Percentiles rank a stretch among this genome's conserved stretches.
phyloP scores from a whole-genome alignment of 1,139 yeast genomes.

The Hanseniaspora sp. region DNA sequence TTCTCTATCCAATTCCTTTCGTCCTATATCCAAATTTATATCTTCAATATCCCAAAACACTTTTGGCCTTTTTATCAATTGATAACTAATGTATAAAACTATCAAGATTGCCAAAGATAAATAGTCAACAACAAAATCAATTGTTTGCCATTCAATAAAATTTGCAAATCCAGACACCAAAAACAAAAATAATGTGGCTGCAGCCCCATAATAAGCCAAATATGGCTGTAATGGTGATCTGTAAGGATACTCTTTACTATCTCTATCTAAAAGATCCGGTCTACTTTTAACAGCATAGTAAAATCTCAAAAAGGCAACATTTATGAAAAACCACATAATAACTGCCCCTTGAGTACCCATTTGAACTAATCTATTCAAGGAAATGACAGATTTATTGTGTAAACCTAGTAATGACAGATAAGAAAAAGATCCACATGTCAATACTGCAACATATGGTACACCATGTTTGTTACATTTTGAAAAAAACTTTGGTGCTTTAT shows the following conservation, averaged over 20 bases:
- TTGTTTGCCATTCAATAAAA: slow-evolving; percentile 55
- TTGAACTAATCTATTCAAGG: slow-evolving; percentile 56
- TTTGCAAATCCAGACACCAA: slow-evolving; percentile 54
- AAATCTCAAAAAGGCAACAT: slow-evolving; percentile 60
- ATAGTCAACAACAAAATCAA: slow-evolving; percentile 57
- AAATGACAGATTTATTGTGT: slow-evolving; percentile 46
- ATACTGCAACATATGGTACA: slow-evolving; percentile 62
- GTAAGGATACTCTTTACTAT: slow-evolving; percentile 59
- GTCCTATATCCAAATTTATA: slow-evolving; percentile 66
- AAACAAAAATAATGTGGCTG: slow-evolving; percentile 41
- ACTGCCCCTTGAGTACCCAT: slow-evolving; percentile 63
- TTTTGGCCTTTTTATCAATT: slow-evolving; percentile 29
- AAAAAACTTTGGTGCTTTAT: slow-evolving; percentile 55
- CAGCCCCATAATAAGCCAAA: slow-evolving; percentile 56
- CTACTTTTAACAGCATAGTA: slow-evolving; percentile 56
- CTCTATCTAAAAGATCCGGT: slow-evolving; percentile 51
- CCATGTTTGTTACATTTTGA: slow-evolving; percentile 53
- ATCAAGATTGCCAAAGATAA: slow-evolving; percentile 52
- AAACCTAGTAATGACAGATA: slow-evolving; percentile 52
- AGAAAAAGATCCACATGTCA: slow-evolving; percentile 51
- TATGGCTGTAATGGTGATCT: slow-evolving; percentile 71
- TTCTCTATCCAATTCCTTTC: slow-evolving; percentile 60
- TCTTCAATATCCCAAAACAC: slow-evolving; percentile 41
- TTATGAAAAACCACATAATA: slow-evolving; percentile 77
- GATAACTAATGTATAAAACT: slow-evolving; percentile 46